These are phyloP conservation scores for Dothidotthia symphoricarpi DNA, from an alignment of 2,329 filamentous ascomycete species.

Conservation along the genomic window DNA sequence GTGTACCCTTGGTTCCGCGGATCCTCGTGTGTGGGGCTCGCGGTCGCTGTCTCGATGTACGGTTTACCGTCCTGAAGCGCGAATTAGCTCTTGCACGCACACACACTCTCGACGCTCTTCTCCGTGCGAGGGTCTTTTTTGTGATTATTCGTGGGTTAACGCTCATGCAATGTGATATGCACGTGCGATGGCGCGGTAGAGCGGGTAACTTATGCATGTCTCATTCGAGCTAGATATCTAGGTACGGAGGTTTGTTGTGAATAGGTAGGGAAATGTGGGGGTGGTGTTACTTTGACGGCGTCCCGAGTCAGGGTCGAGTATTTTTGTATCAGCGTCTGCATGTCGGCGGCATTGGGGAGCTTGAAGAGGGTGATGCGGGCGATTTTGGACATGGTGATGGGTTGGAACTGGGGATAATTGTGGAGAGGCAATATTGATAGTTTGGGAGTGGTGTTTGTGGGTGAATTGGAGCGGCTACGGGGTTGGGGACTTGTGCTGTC, in stretches of 20 bases:
- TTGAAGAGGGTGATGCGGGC: slow-evolving; percentile 42
- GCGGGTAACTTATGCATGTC: no score
- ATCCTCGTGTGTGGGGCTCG: slow-evolving; percentile 56
- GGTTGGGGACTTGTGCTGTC: no score
- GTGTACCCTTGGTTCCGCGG: slow-evolving; percentile 65
- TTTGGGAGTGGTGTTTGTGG: not conserved
- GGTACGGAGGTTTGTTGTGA: no score
- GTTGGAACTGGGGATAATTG: no score
- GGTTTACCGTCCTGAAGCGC: slow-evolving; percentile 65
- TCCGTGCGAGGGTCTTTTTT: not conserved
- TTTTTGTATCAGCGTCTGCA: slow-evolving; percentile 32
- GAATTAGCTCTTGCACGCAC: no score
- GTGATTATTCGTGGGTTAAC: not conserved
- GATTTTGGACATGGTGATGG: slow-evolving; percentile 32
- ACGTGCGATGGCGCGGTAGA: not conserved
- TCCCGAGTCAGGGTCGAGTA: slow-evolving; percentile 36
- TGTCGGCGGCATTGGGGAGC: slow-evolving; percentile 27
- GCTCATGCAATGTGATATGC: no score
- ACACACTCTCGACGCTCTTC: no score
- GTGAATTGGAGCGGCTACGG: slow-evolving; percentile 3
- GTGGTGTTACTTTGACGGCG: slow-evolving; percentile 36
- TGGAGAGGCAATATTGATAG: not conserved
- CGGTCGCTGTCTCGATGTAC: slow-evolving; percentile 63
- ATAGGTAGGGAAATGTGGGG: slow-evolving; percentile 1
- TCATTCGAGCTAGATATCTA: no score